Percentiles rank a stretch among this genome's conserved stretches.
phyloP scores from a whole-genome alignment of 2,329 filamentous ascomycete genomes.

The Pyrenochaeta sp. region DNA sequence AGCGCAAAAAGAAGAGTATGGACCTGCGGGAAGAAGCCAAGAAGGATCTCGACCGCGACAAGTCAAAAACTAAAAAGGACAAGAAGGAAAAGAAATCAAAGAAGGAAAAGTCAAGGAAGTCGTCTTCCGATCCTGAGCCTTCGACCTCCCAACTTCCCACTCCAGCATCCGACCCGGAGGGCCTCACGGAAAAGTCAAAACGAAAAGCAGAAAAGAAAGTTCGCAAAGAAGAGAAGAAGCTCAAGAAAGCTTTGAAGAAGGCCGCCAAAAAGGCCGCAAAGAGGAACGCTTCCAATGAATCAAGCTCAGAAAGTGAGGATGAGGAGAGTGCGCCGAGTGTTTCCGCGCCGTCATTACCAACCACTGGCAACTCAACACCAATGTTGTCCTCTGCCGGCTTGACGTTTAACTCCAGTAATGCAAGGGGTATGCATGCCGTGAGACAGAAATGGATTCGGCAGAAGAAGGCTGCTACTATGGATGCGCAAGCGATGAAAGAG shows the following conservation, averaged over 20 bases:
- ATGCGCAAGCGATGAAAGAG: conserved; percentile 85
- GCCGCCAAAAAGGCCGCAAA: conserved; percentile 52
- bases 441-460: conserved; percentile 85
- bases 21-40: conserved; percentile 39
- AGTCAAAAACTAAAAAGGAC: conserved; percentile 37
- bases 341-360: conserved; percentile 37
- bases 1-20: conserved; percentile 49
- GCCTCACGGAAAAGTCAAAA: conserved; percentile 54
- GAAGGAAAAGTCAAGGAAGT: conserved; percentile 34
- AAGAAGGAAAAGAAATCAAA: conserved; percentile 39
- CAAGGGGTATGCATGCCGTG: conserved; percentile 73
- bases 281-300: conserved; percentile 31
- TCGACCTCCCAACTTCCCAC: conserved; percentile 24
- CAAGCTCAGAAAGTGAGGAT: conserved; percentile 36
- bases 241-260: conserved; percentile 58
- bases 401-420: conserved; percentile 50
- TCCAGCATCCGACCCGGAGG: conserved; percentile 27
- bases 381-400: conserved; percentile 52
- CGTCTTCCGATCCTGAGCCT: conserved; percentile 29
- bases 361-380: conserved; percentile 55
- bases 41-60: conserved; percentile 23
- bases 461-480: conserved; percentile 83
- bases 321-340: conserved; percentile 39
- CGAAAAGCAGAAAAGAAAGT: conserved; percentile 53
- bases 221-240: conserved; percentile 54